A percentile compares a stretch with the other conserved stretches of the same genome.
Evolutionary conservation across 73 alveolate species (phyloP).

Genomic region (Paramecium sonneborni): DNA sequence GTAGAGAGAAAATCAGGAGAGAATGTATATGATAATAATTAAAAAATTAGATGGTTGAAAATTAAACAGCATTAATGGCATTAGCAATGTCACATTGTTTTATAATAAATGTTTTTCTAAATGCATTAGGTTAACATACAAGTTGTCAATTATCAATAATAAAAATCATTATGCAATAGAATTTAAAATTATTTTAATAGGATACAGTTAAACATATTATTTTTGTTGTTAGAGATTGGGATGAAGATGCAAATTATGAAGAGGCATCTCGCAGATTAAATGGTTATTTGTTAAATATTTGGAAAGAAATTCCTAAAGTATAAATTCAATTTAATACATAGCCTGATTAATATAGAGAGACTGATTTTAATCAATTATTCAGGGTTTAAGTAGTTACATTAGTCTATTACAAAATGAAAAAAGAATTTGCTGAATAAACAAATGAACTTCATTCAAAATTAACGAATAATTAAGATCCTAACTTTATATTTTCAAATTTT

Average conservation of each 20-base stretch:
- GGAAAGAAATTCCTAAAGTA: conserved; percentile 53
- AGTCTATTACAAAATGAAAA: conserved; percentile 34
- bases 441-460: conserved; percentile 38
- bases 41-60: conserved; percentile 56
- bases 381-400: conserved; percentile 46
- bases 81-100: conserved; percentile 57
- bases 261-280: conserved; percentile 53
- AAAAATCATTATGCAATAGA: conserved; percentile 60
- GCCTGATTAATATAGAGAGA: conserved; percentile 44
- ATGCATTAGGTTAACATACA: conserved; percentile 24
- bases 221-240: conserved; percentile 62
- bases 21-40: conserved; percentile 60
- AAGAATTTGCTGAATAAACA: conserved; percentile 44
- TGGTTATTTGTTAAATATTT: conserved; percentile 18
- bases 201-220: conserved; percentile 59
- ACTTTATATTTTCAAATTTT: conserved; percentile 30
- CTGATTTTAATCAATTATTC: conserved; percentile 37
- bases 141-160: conserved; percentile 23
- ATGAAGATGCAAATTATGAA: conserved; percentile 59
- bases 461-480: background rate
- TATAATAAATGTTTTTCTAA: conserved; percentile 37
- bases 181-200: conserved; percentile 47
- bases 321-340: background rate
- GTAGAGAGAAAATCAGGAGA: conserved; percentile 78
- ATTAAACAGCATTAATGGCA: conserved; percentile 63